Percentiles rank a stretch among this genome's conserved stretches.
These are phyloP conservation scores for Pilasporangium apinafurcum DNA, from an alignment of 352 stramenopile species.

Conservation along the genomic window DNA sequence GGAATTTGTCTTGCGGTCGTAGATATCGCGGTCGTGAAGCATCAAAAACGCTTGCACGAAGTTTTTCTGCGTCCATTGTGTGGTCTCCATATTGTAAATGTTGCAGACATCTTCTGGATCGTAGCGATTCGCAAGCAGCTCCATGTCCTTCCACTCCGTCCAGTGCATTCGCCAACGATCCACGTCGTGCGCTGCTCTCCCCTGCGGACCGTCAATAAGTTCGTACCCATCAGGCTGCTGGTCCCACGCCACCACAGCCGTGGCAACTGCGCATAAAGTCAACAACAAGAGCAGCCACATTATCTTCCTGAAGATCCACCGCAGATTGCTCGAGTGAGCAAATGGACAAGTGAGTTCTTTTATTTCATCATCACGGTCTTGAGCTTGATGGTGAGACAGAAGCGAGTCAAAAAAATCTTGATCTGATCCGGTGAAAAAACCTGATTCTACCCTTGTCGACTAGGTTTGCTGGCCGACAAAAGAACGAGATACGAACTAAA, in stretches of 20 bases:
- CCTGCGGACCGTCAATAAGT: constrained; percentile 59
- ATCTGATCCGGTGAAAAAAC: too few species aligned
- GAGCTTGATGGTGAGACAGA: too few species aligned
- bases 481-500: too few species aligned
- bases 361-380: too few species aligned
- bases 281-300: too few species aligned
- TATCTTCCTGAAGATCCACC: too few species aligned
- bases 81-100: constrained; percentile 57
- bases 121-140: constrained; percentile 63
- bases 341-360: too few species aligned
- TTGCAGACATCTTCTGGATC: constrained; percentile 41
- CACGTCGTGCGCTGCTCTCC: constrained; percentile 18
- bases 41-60: constrained; percentile 77
- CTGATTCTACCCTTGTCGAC: too few species aligned
- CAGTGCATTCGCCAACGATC: constrained; percentile 53
- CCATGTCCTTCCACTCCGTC: constrained; percentile 62
- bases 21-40: constrained; percentile 74
- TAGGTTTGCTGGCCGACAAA: too few species aligned
- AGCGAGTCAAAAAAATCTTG: too few species aligned
- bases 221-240: constrained; percentile 74
- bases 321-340: too few species aligned
- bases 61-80: constrained; percentile 71
- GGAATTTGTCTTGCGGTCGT: constrained; percentile 46
- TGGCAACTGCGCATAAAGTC: too few species aligned
- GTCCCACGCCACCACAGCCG: constrained; percentile 54